Evolutionary conservation across 2,329 filamentous ascomycete genomes (phyloP), one percentile per base, ranked within the genome.

Genomic region (Pleomassaria siparia): DNA sequence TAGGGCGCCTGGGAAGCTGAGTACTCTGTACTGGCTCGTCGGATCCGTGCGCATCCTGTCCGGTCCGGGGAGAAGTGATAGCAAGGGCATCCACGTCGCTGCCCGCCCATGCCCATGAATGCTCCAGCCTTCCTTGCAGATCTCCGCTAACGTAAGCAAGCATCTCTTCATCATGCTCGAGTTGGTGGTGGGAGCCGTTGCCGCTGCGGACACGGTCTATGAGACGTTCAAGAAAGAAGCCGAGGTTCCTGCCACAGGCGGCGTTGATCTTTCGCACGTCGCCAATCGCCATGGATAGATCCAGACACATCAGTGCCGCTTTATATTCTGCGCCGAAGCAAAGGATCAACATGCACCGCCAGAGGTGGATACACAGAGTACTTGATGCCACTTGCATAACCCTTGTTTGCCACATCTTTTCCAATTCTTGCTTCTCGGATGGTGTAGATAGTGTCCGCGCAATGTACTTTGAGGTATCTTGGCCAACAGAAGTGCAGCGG

Each of bases 131-230:
- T 1, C 86, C 88, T 71, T 97, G 92, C 61, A 95, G 77, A 71
- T 97, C 94, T 0, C 86, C 88, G 24, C 88, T 92, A 1, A 88
- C 84, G 60, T 96, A 96, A 0, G 86, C 89, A 22, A 97, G 74
- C 58, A 97, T 80, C 66, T 96, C 92, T 65, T 97, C 91, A 61
- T 99, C 91, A 2, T 78, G 76, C 37, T 84, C 80, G 2, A 82
- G 63, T 36, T 70, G 65, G 26, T 71, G 63, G 24, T 68, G 68
- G 2, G 60, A 62, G 0, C 66, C 56, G 1, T 71, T 69, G 13
- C 72, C 71, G 20, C 69, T 74, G 10, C 76, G 77, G 15, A 79
- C 58, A 29, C 80, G 80, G 26, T 82, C 80, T 1, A 83, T 73
- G 2, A 97, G 71, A 5, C 78, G 76, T 3, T 84, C 82, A 5